Conservation (phyloP, 1,284 basidiomycete species). For the Ustanciosporium gigantosporum region DNA sequence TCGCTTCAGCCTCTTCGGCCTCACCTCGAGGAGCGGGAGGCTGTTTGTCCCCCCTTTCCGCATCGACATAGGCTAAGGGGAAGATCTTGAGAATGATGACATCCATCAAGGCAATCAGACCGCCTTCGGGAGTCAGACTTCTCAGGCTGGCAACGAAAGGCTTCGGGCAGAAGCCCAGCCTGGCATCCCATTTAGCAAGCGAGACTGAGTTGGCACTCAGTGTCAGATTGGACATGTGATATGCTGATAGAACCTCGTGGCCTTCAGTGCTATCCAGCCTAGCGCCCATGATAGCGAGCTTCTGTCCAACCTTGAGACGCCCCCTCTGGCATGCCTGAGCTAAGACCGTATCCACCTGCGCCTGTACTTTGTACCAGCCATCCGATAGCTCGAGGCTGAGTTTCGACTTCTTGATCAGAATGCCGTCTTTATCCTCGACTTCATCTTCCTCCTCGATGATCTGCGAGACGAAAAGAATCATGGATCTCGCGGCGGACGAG, state of each 20-base stretch:
- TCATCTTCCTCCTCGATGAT: conserved; percentile 63
- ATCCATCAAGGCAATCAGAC: conserved; percentile 75
- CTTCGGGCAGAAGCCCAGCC: conserved; percentile 73
- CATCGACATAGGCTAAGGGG: conserved; percentile 61
- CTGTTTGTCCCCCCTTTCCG: conserved; percentile 24
- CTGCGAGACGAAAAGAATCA: conserved; percentile 81
- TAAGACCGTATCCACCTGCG: conserved; percentile 74
- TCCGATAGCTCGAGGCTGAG: conserved; percentile 79
- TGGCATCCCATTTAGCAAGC: conserved; percentile 82
- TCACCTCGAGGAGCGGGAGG: conserved; percentile 64
- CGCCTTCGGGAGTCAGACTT: conserved; percentile 81
- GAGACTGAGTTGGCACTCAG: conserved; percentile 83
- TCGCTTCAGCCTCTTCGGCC: conserved; percentile 66
- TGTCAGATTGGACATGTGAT: conserved; percentile 69
- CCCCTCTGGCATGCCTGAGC: conserved; percentile 72
- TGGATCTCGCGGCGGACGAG: conserved; percentile 71
- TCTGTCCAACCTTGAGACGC: conserved; percentile 75
- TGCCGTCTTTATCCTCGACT: conserved; percentile 9
- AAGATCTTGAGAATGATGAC: conserved; percentile 72
- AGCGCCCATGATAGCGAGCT: conserved; percentile 79
- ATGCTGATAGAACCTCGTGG: conserved; percentile 79
- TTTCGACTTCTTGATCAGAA: conserved; percentile 1
- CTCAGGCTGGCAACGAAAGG: conserved; percentile 76
- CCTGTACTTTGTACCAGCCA: conserved; percentile 89
- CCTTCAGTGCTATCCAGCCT: conserved; percentile 68